Evolutionary conservation across 345 rosid genomes (phyloP).

Genomic region (Eucalyptus pauciflora): DNA sequence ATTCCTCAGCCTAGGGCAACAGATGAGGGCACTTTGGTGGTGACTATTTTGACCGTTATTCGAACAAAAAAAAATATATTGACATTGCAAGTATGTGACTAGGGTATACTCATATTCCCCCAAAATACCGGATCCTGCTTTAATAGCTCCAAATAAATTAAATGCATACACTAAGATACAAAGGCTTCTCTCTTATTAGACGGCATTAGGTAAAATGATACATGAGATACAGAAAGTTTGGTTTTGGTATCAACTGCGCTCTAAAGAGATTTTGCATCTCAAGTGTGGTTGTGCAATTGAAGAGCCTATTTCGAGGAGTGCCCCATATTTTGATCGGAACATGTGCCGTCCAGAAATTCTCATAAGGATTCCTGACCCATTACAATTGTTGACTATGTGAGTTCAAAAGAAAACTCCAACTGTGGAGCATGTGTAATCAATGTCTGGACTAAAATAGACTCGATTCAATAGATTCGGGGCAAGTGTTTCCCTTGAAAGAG

Average conservation of each 20-base stretch:
- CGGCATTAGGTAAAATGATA: no score
- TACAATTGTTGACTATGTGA: background rate
- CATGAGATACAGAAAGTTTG: no score
- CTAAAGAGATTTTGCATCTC: no score
- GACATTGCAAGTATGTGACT: background rate
- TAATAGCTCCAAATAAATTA: background rate
- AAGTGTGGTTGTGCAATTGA: background rate
- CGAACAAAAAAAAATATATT: background rate
- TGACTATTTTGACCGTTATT: background rate
- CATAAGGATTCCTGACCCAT: rapidly evolving
- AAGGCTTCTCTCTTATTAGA: background rate
- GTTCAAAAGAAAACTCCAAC: background rate
- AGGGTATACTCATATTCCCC: background rate
- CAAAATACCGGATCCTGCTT: no score
- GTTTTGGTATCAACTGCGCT: rapidly evolving
- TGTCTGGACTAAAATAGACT: background rate
- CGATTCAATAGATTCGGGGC: background rate
- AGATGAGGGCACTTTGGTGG: background rate
- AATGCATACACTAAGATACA: rapidly evolving
- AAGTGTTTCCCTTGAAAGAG: background rate
- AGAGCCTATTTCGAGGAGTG: background rate
- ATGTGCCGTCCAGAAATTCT: background rate
- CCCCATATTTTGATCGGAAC: background rate
- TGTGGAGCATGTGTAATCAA: background rate
- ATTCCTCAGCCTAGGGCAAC: background rate